Evolutionary conservation across 2,329 filamentous ascomycete genomes (phyloP).

Genomic region (Nemania abortiva): DNA sequence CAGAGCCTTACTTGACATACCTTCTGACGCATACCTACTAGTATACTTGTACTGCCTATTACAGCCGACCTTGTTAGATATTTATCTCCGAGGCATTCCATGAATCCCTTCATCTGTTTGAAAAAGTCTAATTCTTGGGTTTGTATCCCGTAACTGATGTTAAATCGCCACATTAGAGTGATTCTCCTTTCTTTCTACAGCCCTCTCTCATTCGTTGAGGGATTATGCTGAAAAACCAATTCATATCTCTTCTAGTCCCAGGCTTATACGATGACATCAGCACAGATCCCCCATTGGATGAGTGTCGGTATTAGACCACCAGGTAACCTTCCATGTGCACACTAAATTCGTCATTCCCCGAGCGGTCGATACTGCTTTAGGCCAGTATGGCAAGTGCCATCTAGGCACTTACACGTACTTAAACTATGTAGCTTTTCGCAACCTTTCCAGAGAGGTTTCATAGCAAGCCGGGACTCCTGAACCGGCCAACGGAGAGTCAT

Average conservation of each 20-base stretch:
- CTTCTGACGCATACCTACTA: no score
- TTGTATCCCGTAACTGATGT: no score
- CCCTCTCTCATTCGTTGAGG: no score
- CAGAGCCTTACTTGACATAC: no score
- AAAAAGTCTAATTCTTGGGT: no score
- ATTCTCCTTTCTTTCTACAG: no score
- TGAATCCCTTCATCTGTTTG: no score
- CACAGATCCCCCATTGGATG: slow-evolving; percentile 12
- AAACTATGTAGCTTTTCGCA: slow-evolving; percentile 27
- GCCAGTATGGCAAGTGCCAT: not conserved
- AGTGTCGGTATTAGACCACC: no score
- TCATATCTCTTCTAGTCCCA: not conserved
- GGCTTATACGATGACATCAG: slow-evolving; percentile 27
- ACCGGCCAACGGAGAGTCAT: slow-evolving; percentile 40
- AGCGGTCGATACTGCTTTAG: slow-evolving; percentile 2
- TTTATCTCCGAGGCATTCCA: not conserved
- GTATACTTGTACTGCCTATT: not conserved
- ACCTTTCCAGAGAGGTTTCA: slow-evolving; percentile 41
- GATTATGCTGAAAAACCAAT: no score
- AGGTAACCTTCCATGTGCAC: no score
- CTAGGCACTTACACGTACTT: no score
- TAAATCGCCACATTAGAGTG: no score
- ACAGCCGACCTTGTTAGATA: not conserved
- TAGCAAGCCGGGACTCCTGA: slow-evolving; percentile 44
- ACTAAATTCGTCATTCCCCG: slow-evolving; percentile 5